Conservation (phyloP, 371 early-diverging fungal genomes). For the Mortierella sp. region DNA sequence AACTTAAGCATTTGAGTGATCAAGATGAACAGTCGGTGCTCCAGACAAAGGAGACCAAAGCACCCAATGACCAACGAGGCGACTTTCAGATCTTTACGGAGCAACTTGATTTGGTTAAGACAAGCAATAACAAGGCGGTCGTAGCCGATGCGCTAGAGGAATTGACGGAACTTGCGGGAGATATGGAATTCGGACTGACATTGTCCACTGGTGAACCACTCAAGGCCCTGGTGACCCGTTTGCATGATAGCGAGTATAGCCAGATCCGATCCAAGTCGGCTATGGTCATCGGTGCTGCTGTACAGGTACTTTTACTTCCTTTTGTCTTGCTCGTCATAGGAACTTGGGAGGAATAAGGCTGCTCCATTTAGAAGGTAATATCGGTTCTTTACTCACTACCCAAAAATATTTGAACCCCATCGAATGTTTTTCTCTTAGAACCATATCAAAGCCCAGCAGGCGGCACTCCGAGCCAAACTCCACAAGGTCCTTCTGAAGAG, state of each 20-base stretch:
- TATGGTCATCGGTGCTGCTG: conserved; percentile 43
- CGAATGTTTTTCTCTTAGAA: conserved; percentile 57
- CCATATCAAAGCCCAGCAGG: conserved; percentile 58
- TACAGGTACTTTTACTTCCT: conserved; percentile 51
- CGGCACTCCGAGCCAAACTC: conserved; percentile 39
- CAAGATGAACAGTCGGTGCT: conserved; percentile 6
- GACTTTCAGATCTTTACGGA: conserved; percentile 44
- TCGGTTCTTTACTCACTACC: too few relatives aligned
- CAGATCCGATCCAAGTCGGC: conserved; percentile 39
- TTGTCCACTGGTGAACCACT: conserved; percentile 47
- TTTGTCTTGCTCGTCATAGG: not conserved
- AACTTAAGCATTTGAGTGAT: conserved; percentile 16
- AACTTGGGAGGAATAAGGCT: too few relatives aligned
- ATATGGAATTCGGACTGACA: conserved; percentile 59
- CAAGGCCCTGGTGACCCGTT: conserved; percentile 39
- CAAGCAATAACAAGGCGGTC: conserved; percentile 12
- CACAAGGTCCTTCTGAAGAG: conserved; percentile 49
- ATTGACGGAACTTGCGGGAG: conserved; percentile 58
- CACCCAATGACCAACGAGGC: conserved; percentile 6
- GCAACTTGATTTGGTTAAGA: conserved; percentile 25
- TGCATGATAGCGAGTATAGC: conserved; percentile 28
- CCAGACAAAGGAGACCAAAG: conserved; percentile 1
- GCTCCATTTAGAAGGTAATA: too few relatives aligned
- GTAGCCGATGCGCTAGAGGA: conserved; percentile 54
- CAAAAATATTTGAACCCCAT: too few relatives aligned